phyloP scores from a whole-genome alignment of 805 yeast genomes.

The Spathaspora gorwiae region DNA sequence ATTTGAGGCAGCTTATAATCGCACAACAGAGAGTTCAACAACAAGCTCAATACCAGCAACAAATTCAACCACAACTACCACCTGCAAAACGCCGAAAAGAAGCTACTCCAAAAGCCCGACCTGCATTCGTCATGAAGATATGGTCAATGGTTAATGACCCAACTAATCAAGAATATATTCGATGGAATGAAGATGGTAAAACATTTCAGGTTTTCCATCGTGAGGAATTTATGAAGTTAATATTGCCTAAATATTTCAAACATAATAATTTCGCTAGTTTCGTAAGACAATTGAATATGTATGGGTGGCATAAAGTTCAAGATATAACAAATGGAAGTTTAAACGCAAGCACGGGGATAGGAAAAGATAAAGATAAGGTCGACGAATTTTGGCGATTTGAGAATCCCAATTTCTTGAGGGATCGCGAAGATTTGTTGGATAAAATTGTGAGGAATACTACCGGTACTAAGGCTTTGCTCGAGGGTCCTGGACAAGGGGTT shows the following conservation, averaged over 20 bases:
- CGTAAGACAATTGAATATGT: conserved; percentile 95
- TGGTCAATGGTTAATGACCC: conserved; percentile 95
- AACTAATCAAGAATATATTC: conserved; percentile 60
- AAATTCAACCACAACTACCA: neutral
- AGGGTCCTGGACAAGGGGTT: conserved; percentile 9
- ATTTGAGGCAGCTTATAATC: neutral
- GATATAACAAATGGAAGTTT: conserved; percentile 78
- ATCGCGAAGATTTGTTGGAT: conserved; percentile 78
- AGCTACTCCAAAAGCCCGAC: conserved; percentile 51
- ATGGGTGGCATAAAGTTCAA: conserved; percentile 98
- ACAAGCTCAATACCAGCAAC: conserved; percentile 1
- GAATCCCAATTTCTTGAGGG: conserved; percentile 73
- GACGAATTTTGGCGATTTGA: conserved; percentile 91
- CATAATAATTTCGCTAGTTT: conserved; percentile 93
- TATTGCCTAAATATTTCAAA: conserved; percentile 88
- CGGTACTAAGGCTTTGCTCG: conserved; percentile 14
- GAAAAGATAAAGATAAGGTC: conserved; percentile 34
- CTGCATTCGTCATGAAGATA: conserved; percentile 88
- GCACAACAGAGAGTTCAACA: neutral
- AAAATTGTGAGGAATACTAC: conserved; percentile 75
- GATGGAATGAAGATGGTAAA: conserved; percentile 83
- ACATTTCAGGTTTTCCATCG: conserved; percentile 81
- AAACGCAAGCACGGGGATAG: conserved; percentile 9
- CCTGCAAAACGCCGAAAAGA: conserved; percentile 22
- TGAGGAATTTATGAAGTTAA: conserved; percentile 76